These are phyloP conservation scores for Mycena albidolilacea DNA, from an alignment of 768 basidiomycete genomes.

Conservation along the genomic window DNA sequence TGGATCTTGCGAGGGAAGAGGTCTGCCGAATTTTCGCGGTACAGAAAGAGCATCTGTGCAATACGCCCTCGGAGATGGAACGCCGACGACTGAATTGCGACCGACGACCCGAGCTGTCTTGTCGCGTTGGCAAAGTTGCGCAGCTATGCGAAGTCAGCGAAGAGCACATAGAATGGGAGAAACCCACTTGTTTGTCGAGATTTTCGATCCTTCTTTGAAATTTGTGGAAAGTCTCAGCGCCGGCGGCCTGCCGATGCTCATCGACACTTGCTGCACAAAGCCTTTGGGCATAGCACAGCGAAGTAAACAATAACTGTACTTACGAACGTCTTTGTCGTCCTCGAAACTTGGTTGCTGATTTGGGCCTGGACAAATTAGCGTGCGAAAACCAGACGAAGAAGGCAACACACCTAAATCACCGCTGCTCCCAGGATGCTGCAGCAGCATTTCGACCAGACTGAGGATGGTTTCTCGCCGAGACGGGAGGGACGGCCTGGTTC, in stretches of 20 bases:
- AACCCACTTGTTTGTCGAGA: constrained; percentile 30
- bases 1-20: constrained; percentile 79
- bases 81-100: constrained; percentile 82
- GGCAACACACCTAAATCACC: constrained; percentile 49
- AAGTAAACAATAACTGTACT: constrained; percentile 49
- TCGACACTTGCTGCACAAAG: constrained; percentile 58
- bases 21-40: constrained; percentile 82
- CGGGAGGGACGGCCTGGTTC: constrained; percentile 2
- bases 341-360: constrained; percentile 66
- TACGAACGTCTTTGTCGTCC: constrained; percentile 77
- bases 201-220: constrained; percentile 59
- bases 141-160: constrained; percentile 58
- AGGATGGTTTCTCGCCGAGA: constrained; percentile 62
- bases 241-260: constrained; percentile 77
- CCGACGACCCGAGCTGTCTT: constrained; percentile 82
- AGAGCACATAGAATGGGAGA: neutral
- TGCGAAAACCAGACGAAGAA: neutral
- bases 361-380: constrained; percentile 45
- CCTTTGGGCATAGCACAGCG: neutral
- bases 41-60: constrained; percentile 77
- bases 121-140: constrained; percentile 84
- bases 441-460: constrained; percentile 66
- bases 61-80: constrained; percentile 80
- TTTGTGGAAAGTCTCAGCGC: constrained; percentile 74
- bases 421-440: constrained; percentile 54